Evolutionary conservation across 164 flowering plant genomes (phyloP).

Genomic region (Vitis riparia): DNA sequence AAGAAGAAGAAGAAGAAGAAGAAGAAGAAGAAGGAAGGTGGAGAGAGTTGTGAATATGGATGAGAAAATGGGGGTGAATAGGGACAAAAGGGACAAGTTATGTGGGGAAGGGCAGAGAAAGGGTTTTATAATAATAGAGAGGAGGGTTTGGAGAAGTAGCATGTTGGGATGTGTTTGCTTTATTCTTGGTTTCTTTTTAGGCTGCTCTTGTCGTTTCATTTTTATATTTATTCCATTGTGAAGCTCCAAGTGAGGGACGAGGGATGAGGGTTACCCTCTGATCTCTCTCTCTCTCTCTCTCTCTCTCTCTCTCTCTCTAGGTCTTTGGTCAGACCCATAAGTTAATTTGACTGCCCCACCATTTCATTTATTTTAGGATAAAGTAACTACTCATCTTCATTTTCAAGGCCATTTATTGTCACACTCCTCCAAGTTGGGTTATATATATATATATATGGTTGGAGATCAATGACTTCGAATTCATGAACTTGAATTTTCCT

Average conservation of each 20-base stretch:
- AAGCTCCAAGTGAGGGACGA: not conserved
- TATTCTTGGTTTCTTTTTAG: not conserved
- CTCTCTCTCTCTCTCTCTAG: too few relatives aligned
- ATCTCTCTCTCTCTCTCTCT: too few relatives aligned
- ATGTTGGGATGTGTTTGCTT: conserved; percentile 26
- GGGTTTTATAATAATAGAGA: conserved; percentile 13
- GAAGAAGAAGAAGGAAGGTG: not conserved
- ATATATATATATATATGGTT: too few relatives aligned
- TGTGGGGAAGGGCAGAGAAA: conserved; percentile 42
- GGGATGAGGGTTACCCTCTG: too few relatives aligned
- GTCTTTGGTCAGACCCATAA: not conserved
- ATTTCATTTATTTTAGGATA: not conserved
- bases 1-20: not conserved
- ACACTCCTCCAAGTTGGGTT: too few relatives aligned
- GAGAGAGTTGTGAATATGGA: too few relatives aligned
- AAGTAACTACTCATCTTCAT: too few relatives aligned
- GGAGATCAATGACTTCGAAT: too few relatives aligned
- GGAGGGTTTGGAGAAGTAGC: not conserved
- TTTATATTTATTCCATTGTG: conserved; percentile 9
- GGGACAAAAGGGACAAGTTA: conserved; percentile 55
- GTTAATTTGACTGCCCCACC: not conserved
- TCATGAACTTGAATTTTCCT: too few relatives aligned
- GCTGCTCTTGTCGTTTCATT: conserved; percentile 17
- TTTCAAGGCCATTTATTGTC: too few relatives aligned
- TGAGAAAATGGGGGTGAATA: conserved; percentile 4